Evolutionary conservation across 371 early-diverging fungal genomes (phyloP).

Genomic region (Encephalitozoon cuniculi): DNA sequence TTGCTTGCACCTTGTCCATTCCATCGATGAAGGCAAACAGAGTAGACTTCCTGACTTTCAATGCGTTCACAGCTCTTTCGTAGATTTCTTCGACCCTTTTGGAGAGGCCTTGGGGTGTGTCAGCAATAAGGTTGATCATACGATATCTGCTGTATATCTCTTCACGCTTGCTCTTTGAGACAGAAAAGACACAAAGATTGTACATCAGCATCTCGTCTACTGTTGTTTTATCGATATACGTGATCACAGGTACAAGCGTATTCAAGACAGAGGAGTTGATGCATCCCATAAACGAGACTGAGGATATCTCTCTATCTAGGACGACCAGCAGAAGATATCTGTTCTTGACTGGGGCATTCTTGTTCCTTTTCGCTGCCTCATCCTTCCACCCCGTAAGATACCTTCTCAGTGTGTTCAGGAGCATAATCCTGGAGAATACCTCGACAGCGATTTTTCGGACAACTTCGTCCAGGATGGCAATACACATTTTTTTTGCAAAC

Average conservation of each 20-base stretch:
- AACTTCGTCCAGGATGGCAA: not conserved
- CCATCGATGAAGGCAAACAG: slow-evolving; percentile 1
- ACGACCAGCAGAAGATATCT: slow-evolving; percentile 2
- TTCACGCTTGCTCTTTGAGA: not conserved
- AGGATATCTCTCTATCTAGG: slow-evolving; percentile 16
- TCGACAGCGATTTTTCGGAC: not conserved
- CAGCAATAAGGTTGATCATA: slow-evolving; percentile 40
- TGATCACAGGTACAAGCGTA: not conserved
- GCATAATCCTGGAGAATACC: not conserved
- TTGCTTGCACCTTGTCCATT: slow-evolving; percentile 12
- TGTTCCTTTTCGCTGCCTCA: not conserved
- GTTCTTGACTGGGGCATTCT: not conserved
- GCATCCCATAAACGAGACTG: slow-evolving; percentile 9
- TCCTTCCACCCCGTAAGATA: not conserved
- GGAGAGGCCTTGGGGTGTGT: slow-evolving; percentile 17
- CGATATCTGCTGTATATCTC: slow-evolving; percentile 20
- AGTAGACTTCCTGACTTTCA: slow-evolving; percentile 3
- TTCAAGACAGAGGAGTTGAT: slow-evolving; percentile 5
- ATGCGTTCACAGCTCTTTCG: not conserved
- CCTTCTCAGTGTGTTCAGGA: not conserved
- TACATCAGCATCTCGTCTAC: slow-evolving; percentile 17
- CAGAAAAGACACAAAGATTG: slow-evolving; percentile 20
- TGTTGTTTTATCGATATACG: slow-evolving; percentile 9
- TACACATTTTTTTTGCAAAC: not conserved
- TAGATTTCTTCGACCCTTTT: slow-evolving; percentile 28